Evolutionary conservation across 139 green algal species (phyloP), one percentile per base, ranked within the genome.

Genomic region (Trebouxia sp.): DNA sequence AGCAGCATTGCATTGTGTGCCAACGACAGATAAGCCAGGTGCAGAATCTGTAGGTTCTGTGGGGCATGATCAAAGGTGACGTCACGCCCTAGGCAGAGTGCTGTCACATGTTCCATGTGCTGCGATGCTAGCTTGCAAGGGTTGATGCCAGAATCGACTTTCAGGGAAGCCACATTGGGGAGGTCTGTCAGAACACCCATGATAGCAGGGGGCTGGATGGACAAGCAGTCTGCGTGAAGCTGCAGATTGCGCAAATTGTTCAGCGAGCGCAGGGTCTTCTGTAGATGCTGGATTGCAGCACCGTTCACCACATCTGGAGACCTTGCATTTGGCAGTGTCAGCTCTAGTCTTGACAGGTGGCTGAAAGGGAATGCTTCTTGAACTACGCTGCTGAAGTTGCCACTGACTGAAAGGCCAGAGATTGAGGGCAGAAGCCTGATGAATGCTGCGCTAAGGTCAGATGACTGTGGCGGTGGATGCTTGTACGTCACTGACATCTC

Each of bases 251-350:
- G 35, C 26, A 65, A 26, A 32, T 65, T 65, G 55, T 65, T 24
- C 55, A 65, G 55, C 0, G 55, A 65, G 12, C 22, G 11, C n/a
- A 65, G n/a, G 35, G 55, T 65, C 26, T 30, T 38, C 55, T 65
- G 24, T 30, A 65, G 55, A 32, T 65, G 55, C 55, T 65, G 55
- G 11, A 65, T 26, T 65, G 55, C 55, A 37, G 55, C 32, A 5
- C 55, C 55, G 12, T 65, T 65, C 22, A 28, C n/a, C 11, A 65
- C 55, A 37, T 30, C 55, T 30, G n/a, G 26, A 37, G 55, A 65
- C 55, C 55, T 65, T 65, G 55, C 55, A 65, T 65, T 65, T 65
- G 55, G 55, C 24, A 65, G 26, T 12, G 55, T 65, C 26, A 65
- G 26, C 24, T 65, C 55, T 37, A 65, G 55, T 65, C 55, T 65